These are phyloP conservation scores for Taxawa tesnikishii DNA, from an alignment of 2,329 filamentous ascomycete genomes.

Conservation along the genomic window DNA sequence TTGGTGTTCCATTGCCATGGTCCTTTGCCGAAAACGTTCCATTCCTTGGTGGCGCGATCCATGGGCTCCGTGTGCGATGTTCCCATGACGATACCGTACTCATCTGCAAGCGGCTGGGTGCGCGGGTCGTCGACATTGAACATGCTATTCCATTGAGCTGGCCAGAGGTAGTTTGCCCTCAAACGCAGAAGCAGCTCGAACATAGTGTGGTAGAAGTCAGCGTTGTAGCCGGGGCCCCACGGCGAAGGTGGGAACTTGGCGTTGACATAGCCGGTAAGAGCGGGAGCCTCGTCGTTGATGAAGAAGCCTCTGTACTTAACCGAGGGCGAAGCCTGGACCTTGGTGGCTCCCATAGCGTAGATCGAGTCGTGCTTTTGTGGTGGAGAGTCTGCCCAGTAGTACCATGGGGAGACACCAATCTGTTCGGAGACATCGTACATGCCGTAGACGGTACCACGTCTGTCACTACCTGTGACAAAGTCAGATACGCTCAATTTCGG, in stretches of 20 bases:
- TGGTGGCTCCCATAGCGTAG: slow-evolving; percentile 41
- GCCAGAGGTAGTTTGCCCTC: slow-evolving; percentile 66
- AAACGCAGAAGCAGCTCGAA: slow-evolving; percentile 60
- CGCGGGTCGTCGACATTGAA: slow-evolving; percentile 59
- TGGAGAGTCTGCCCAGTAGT: slow-evolving; percentile 55
- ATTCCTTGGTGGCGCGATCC: slow-evolving; percentile 44
- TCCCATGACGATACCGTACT: slow-evolving; percentile 62
- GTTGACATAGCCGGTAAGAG: slow-evolving; percentile 53
- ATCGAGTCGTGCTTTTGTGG: slow-evolving; percentile 39
- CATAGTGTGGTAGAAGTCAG: slow-evolving; percentile 55
- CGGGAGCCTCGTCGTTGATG: slow-evolving; percentile 58
- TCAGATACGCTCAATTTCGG: neutral
- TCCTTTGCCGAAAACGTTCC: slow-evolving; percentile 38
- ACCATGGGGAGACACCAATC: slow-evolving; percentile 60
- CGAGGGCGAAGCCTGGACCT: slow-evolving; percentile 46
- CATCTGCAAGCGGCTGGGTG: slow-evolving; percentile 58
- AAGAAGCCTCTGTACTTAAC: slow-evolving; percentile 60
- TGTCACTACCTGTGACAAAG: slow-evolving; percentile 40
- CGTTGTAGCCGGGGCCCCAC: slow-evolving; percentile 29
- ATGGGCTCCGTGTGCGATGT: slow-evolving; percentile 65
- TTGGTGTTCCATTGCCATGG: slow-evolving; percentile 60
- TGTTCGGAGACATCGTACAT: slow-evolving; percentile 61
- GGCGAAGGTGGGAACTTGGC: slow-evolving; percentile 32
- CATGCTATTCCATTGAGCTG: slow-evolving; percentile 58
- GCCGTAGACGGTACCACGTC: slow-evolving; percentile 56